Percentiles rank a stretch among this genome's conserved stretches.
Evolutionary conservation across 2,329 filamentous ascomycete genomes (phyloP).

Genomic region (Arthroderma uncinatum): DNA sequence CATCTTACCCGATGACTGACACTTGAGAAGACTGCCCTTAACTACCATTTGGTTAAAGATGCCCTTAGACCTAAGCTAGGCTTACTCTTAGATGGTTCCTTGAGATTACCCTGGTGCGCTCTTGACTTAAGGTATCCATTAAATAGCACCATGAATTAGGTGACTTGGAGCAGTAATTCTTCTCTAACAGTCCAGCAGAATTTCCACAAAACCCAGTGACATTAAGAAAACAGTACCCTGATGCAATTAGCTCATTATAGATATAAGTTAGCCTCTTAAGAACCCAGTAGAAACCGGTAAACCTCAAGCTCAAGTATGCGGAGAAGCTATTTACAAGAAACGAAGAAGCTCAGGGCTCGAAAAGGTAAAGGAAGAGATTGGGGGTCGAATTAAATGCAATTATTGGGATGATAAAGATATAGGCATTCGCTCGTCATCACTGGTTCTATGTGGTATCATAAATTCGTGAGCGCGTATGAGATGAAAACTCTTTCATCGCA

Average conservation of each 20-base stretch:
- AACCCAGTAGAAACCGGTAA: background rate
- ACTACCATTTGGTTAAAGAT: no score
- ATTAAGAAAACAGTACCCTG: no score
- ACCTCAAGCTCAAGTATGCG: background rate
- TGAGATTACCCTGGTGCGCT: no score
- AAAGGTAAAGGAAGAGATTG: background rate
- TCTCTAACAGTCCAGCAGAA: no score
- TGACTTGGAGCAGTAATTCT: no score
- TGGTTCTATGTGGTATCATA: conserved; percentile 5
- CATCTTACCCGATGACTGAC: no score
- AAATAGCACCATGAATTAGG: no score
- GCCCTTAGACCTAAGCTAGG: no score
- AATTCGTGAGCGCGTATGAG: background rate
- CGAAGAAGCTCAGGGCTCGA: background rate
- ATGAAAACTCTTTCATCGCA: background rate
- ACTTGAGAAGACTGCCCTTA: no score
- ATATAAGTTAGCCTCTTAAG: background rate
- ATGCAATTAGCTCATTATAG: background rate
- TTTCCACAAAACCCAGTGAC: no score
- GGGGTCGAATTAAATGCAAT: background rate
- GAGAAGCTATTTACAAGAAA: background rate
- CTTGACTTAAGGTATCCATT: no score
- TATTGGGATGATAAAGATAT: background rate
- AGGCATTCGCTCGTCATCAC: background rate
- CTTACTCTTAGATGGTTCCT: no score